Evolutionary conservation across 257 asterid genomes (phyloP), one percentile per base, ranked within the genome.

Genomic region (Solanum tacnaense): DNA sequence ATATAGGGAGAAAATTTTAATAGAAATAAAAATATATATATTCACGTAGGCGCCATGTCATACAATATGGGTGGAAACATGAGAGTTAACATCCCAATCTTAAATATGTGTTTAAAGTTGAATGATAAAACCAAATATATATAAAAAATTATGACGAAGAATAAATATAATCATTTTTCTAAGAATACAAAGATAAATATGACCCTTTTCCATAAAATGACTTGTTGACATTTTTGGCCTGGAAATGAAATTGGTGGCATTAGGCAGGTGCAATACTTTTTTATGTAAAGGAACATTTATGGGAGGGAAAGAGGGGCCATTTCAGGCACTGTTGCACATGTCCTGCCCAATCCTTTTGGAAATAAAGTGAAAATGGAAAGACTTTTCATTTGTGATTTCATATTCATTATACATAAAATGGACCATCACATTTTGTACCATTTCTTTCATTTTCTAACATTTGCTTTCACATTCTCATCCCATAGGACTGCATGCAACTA

Each of bases 311-410:
- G 70, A 82, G 60, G 86, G 91, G 86, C 86, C 93, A 86, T 44
- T 32, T 76, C 88, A 73, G 46, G 87, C 35, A 35, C 73, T 87
- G 88, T 79, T 74, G 11, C 79, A 91, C 93, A 91, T 93, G 95
- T 87, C 25, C 23, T 58, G 67, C 67, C 85, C 21, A 91, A 93
- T 32, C 78, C 11, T 31, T 70, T 7, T 15, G 78, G 35, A 71
- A 13, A 31, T 70, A 70, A 29, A 70, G 38, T 70, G 38, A 70
- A 68, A 15, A 70, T 70, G 76, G 39, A 70, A 70, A 71, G 78
- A 71, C 74, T 67, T 67, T 2, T 44, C 35, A 67, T 67, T 58
- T 23, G 25, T 20, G 25, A 25, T 67, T 67, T 67, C 20, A 67
- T 32, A 67, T 67, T 67, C 34, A 67, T 0, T 27, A 5, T 67